Conservation (phyloP, 371 early-diverging fungal genomes). For the Mortierella sp. region DNA sequence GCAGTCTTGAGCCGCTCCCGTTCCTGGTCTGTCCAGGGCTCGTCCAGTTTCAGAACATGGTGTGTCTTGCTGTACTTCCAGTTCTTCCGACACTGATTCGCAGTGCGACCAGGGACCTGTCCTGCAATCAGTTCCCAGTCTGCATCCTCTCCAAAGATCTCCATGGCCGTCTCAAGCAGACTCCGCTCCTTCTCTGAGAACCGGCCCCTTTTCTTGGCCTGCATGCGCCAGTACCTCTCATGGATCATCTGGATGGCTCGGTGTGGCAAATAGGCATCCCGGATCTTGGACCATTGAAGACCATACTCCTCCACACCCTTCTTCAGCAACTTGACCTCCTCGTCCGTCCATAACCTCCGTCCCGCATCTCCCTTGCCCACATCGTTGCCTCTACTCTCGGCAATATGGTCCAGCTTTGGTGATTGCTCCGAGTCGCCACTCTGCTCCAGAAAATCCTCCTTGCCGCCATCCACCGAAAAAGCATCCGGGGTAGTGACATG, state of each 20-base stretch:
- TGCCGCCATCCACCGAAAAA: not conserved
- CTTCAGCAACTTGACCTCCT: conserved; percentile 32
- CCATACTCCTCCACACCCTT: conserved; percentile 38
- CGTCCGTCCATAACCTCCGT: conserved; percentile 37
- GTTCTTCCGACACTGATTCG: conserved; percentile 39
- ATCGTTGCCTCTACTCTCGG: not conserved
- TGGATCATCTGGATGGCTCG: conserved; percentile 31
- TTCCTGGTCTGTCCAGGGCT: conserved; percentile 43
- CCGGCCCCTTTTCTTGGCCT: conserved; percentile 29
- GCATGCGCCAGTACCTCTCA: conserved; percentile 41
- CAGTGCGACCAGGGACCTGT: conserved; percentile 49
- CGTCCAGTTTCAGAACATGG: conserved; percentile 25
- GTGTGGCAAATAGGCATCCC: conserved; percentile 35
- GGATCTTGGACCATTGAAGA: conserved; percentile 33
- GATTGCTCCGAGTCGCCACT: not conserved
- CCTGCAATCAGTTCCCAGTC: conserved; percentile 41
- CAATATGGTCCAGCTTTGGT: not conserved
- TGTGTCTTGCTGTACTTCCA: conserved; percentile 52
- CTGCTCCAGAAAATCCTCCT: not conserved
- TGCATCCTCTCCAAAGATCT: conserved; percentile 42
- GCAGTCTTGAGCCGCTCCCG: conserved; percentile 35
- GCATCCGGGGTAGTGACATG: not conserved
- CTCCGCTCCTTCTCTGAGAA: conserved; percentile 40
- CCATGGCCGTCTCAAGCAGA: conserved; percentile 40
- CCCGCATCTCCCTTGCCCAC: not conserved